Evolutionary conservation across 2,329 filamentous ascomycete species (phyloP), one percentile per base, ranked within the genome.

Genomic region (Ophiostoma ips): DNA sequence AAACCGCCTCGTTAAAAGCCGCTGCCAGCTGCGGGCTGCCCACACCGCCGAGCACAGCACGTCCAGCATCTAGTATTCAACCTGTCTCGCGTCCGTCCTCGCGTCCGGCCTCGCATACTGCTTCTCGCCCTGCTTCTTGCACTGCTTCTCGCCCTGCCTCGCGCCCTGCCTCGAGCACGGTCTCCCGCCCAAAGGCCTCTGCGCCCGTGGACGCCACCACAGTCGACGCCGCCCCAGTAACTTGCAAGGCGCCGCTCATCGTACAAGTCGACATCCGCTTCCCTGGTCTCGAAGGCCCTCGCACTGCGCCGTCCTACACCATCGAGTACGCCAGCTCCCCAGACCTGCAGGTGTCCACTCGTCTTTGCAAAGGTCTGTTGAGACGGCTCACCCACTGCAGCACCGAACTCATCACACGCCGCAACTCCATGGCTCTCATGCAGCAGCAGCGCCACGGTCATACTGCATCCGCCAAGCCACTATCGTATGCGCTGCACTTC

Each of bases 401-500:
- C 52, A 60, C 69, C 37, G 73, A 77, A 59, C 64, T 77, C 51
- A 70, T 77, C 57, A 76, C 72, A 21, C 69, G 73, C 51, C 69
- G 68, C 53, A 73, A 77, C 58, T 67, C 68, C 15, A 60, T 58
- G 30, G 73, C 73, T 13, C 63, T 73, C 16, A 66, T 69, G 41
- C 61, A 62, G 33, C 56, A 58, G 52, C 59, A 54, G 38, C 40
- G 40, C 3, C 51, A 36, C 18, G 55, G 56, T 9, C 56, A 53
- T 9, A 52, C 55, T 12, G 58, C 60, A 9, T 55, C 60, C 38
- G 59, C 59, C 35, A 76, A 75, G 54, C 63, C 68, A 3, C 59
- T 70, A 52, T 64, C 71, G 49, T 77, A 69, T 57, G 70, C 72
- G 58, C 64, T 77, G 51, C 66, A 63, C 31, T 72, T 72, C 55